A percentile compares a stretch with the other conserved stretches of the same genome.
These are phyloP conservation scores for Xanthoconium stramineum DNA, from an alignment of 768 basidiomycete species.

Conservation along the genomic window DNA sequence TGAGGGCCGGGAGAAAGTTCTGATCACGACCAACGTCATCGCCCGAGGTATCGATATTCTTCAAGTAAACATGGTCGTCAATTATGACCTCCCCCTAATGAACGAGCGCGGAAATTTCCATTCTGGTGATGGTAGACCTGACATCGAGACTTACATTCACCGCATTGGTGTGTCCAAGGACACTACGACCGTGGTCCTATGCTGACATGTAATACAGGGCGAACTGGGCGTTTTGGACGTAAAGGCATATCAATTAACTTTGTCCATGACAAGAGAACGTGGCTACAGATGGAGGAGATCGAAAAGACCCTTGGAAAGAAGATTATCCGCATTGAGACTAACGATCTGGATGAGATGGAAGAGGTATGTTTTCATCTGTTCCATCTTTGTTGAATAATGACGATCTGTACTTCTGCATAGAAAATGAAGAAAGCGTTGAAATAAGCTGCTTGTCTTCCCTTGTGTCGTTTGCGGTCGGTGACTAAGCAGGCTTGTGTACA, in stretches of 20 bases:
- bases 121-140: slow-evolving; percentile 59
- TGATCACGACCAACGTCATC: slow-evolving; percentile 99
- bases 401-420: slow-evolving; percentile 32
- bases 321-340: slow-evolving; percentile 85
- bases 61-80: slow-evolving; percentile 99
- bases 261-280: slow-evolving; percentile 86
- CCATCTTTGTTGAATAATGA: neutral
- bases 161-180: slow-evolving; percentile 71
- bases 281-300: slow-evolving; percentile 87
- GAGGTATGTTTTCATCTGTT: slow-evolving; percentile 49
- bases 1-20: slow-evolving; percentile 92
- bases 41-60: slow-evolving; percentile 98
- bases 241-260: slow-evolving; percentile 98
- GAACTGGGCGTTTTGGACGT: slow-evolving; percentile 96
- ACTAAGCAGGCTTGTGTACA: neutral
- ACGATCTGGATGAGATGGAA: slow-evolving; percentile 93
- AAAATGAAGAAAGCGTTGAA: slow-evolving; percentile 83
- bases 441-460: slow-evolving; percentile 25
- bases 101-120: slow-evolving; percentile 55
- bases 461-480: too few species aligned
- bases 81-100: slow-evolving; percentile 92
- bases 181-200: neutral
- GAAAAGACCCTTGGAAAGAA: slow-evolving; percentile 72
- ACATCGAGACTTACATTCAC: slow-evolving; percentile 97
- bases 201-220: slow-evolving; percentile 50